Base-by-base conservation (phyloP, 1,139 yeast species). In the Hansenula lynferdii region DNA sequence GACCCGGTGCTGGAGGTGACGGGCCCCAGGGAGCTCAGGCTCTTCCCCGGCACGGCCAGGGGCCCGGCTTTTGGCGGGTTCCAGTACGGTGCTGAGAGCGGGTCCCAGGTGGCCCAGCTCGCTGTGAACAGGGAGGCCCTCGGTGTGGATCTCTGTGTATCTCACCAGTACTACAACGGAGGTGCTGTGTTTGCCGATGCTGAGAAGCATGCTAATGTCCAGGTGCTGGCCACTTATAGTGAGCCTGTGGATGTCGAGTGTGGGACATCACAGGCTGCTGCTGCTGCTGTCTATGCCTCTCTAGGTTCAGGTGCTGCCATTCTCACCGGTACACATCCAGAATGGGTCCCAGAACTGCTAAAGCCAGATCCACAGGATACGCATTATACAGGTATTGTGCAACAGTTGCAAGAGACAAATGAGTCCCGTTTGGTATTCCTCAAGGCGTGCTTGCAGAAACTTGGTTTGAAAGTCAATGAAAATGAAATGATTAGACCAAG, bases 321-420 rank as follows among this genome's bases (percentile, higher is more conserved):
- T 3, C 67, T 92, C n/a, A 69, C 84, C 4, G 97, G 97, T 0
- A 73, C 89, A 0, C 98, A 94, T 59, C 96, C 97, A 0, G 99
- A 94, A 59, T 87, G 81, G 54, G 69, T 79, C 1, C 80, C 89
- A 0, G 65, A 66, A 10, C 50, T 77, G 17, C 56, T 84, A 60
- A 64, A 64, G 38, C 61, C 60, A 39, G 42, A 55, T 7, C 47
- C 46, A 14, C 54, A 63, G 12, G 62, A 57, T 3, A 53, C 56
- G 11, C 54, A 65, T 17, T 69, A 69, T 38, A 50, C 58, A 2
- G 47, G 52, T 0, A 62, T 77, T 1, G 61, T 76, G 2, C 53
- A 63, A 1, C 53, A 50, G 0, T 58, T 87, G 30, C 53, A 56
- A 17, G 63, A 62, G 1, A 57, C 71, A 23, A 80, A 83, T 36